Percentiles rank a stretch among this genome's conserved stretches.
These are phyloP conservation scores for Podila horticola DNA, from an alignment of 192 early-diverging fungal genomes.

Conservation along the genomic window DNA sequence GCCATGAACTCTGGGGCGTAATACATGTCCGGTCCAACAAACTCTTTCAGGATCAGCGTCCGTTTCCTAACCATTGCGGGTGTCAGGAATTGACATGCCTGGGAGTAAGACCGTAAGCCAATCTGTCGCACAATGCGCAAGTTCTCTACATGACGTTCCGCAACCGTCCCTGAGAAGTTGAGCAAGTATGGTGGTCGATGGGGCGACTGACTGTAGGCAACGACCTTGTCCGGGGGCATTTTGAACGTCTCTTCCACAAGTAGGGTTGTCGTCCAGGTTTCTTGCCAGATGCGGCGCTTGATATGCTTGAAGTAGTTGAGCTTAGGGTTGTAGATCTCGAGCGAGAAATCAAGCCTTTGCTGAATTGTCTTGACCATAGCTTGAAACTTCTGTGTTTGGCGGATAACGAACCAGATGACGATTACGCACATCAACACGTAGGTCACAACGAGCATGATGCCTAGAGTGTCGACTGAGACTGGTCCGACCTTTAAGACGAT, in stretches of 20 bases:
- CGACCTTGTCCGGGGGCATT: conserved; percentile 58
- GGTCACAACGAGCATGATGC: conserved; percentile 56
- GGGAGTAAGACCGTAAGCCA: conserved; percentile 60
- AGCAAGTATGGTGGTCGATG: conserved; percentile 73
- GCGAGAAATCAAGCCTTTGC: conserved; percentile 56
- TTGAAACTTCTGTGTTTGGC: conserved; percentile 52
- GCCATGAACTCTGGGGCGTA: conserved; percentile 63
- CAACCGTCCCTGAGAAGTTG: conserved; percentile 70
- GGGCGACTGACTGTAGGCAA: conserved; percentile 61
- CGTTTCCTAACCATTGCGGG: conserved; percentile 37
- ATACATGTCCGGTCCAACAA: conserved; percentile 74
- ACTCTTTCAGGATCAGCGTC: conserved; percentile 53
- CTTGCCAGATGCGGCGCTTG: conserved; percentile 73
- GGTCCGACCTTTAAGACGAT: conserved; percentile 57
- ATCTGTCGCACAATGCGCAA: conserved; percentile 65
- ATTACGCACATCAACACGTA: conserved; percentile 49
- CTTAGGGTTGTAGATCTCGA: conserved; percentile 59
- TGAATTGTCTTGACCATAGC: conserved; percentile 57
- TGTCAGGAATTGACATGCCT: conserved; percentile 51
- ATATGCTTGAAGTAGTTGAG: conserved; percentile 53
- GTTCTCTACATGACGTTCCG: conserved; percentile 76
- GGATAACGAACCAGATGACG: conserved; percentile 55
- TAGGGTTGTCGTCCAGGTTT: conserved; percentile 73
- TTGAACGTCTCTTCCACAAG: conserved; percentile 67
- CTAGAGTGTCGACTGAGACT: conserved; percentile 50